These are phyloP conservation scores for Epicoccum nigrum DNA, from an alignment of 2,329 filamentous ascomycete species.

Conservation along the genomic window DNA sequence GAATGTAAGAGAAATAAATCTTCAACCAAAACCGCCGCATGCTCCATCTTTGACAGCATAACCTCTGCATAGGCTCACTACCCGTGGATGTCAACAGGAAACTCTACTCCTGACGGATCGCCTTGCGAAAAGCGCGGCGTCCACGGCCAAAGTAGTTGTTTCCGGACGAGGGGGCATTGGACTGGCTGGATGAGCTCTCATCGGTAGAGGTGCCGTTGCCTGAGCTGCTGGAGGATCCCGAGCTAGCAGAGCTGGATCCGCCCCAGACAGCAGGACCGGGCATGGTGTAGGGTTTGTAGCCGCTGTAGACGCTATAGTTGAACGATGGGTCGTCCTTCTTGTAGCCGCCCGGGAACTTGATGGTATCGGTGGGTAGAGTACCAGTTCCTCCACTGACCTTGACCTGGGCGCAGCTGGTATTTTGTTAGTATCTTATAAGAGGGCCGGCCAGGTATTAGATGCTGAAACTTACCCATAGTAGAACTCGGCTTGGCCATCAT, in stretches of 20 bases:
- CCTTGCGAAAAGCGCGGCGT: constrained; percentile 1
- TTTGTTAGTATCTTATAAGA: not conserved
- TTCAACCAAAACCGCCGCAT: not conserved
- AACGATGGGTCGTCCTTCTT: constrained; percentile 30
- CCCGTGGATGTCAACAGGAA: too few relatives aligned
- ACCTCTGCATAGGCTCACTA: too few relatives aligned
- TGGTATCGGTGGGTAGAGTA: constrained; percentile 34
- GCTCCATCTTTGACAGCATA: not conserved
- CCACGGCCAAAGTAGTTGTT: not conserved
- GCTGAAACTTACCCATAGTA: constrained; percentile 33
- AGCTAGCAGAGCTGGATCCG: not conserved
- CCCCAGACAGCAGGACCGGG: constrained; percentile 26
- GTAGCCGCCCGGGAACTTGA: constrained; percentile 51
- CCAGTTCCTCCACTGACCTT: constrained; percentile 45
- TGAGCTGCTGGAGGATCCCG: not conserved
- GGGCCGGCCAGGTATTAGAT: not conserved
- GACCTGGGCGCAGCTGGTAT: constrained; percentile 48
- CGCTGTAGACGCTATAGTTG: constrained; percentile 14
- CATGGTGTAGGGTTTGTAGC: constrained; percentile 29
- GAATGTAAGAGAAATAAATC: constrained; percentile 1
- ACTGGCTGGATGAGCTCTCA: too few relatives aligned
- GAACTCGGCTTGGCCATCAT: constrained; percentile 45
- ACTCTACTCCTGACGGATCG: not conserved
- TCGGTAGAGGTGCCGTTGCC: not conserved
- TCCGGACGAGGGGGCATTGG: not conserved